Base-by-base conservation (phyloP, 768 basidiomycete species). In the Trametes gibbosa region DNA sequence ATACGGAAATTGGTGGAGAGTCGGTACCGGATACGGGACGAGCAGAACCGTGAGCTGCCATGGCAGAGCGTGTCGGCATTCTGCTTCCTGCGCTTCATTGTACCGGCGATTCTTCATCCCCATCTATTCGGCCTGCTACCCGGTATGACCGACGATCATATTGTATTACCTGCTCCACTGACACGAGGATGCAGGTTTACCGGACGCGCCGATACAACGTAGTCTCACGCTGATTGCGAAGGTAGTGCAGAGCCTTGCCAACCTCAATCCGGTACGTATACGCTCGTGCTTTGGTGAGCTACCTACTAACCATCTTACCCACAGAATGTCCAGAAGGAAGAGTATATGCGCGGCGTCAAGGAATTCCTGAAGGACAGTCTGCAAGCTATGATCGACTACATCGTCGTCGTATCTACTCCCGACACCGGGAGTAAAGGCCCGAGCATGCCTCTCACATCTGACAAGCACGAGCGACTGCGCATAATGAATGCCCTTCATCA, bases 31-130 rank as follows among this genome's bases (percentile, higher is more conserved):
- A 71, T 76, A 24, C 77, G 63, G 42, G 75, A 79, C 8, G 80
- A 78, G 14, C 75, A 76, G 25, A 80, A 79, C 60, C 74, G 72
- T 40, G 79, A 87, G 32, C 73, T 92, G 32, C 89, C 84, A 34
- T 85, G 83, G 81, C 92, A 93, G 69, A 86, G 88, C 65, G 89
- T 95, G 42, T 91, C 89, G 35, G 92, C 93, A 1, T 95, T 95
- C 69, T 85, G 89, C 69, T 95, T 95, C 73, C 79, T 95, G 42
- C 83, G 93, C 41, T 93, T 95, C 71, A 87, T 95, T 60, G 90
- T 92, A 24, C 94, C 93, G 34, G 93, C 90, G 23, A 89, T 95
- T 57, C 79, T 95, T n/a, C 84, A 91, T 69, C 93, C 93, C 1
- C 89, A 93, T 71, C 73, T 92, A 5, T 95, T 91, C 68, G 86